Evolutionary conservation across 495 filamentous ascomycete genomes (phyloP), one percentile per base, ranked within the genome.

Genomic region (Annulohypoxylon bovei): DNA sequence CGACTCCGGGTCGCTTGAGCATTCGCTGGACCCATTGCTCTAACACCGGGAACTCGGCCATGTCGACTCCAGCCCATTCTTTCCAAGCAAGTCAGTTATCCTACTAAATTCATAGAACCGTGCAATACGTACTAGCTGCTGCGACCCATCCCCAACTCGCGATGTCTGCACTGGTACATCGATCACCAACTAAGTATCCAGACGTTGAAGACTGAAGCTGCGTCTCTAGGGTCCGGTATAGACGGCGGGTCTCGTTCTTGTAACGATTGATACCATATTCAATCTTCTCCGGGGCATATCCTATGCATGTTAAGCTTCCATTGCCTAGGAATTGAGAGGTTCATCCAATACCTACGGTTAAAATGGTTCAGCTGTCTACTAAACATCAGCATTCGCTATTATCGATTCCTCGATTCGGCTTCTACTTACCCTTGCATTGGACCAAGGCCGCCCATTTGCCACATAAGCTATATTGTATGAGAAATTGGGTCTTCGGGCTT

Each of bases 191-290:
- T 2, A 97, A 80, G 72, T 90, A 97, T 6, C 81, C 90, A 7
- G 87, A 89, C 32, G 77, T 83, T 6, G 87, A 88, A 59, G 82
- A 82, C 16, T 83, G 78, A 14, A 98, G 88, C 59, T 93, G 92
- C 52, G 80, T 84, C 65, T 97, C 89, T 52, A 98, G 83, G 14
- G 95, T 90, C 35, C 88, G 77, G 79, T 96, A 97, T 16, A 98
- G 84, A 0, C 95, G 88, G 6, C 88, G 84, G 0, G 92, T 91
- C 81, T 98, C 94, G 69, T 90, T 91, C 67, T 85, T 82, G 80
- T 97, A 98, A 22, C 94, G 89, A 64, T 90, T 88, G 64, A 96
- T 88, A 57, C 90, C 93, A 79, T 97, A 98, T 68, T 91, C 82
- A 74, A 97, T 94, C 77, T 87, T 91, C 77, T 95, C 92, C 3